Evolutionary conservation across 2,329 filamentous ascomycete species (phyloP).

Genomic region (Bipolaris gigantea): DNA sequence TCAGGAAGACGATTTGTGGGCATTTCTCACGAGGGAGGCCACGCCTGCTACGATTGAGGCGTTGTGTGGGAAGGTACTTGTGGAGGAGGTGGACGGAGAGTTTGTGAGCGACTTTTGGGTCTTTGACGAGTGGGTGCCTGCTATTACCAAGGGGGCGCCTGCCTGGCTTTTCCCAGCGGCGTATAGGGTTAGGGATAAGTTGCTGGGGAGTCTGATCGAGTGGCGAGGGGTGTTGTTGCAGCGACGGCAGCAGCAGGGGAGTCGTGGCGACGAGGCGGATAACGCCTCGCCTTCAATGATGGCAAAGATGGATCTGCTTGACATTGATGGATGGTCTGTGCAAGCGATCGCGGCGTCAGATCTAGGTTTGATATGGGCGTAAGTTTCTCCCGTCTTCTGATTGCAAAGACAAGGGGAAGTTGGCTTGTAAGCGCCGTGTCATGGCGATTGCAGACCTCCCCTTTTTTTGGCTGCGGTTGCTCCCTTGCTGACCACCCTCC

Average conservation of each 20-base stretch:
- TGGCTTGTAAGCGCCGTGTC: background rate
- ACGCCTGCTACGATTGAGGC: background rate
- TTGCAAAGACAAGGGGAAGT: background rate
- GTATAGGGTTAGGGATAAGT: background rate
- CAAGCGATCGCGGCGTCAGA: background rate
- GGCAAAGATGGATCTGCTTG: background rate
- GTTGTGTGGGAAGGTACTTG: background rate
- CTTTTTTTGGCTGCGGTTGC: background rate
- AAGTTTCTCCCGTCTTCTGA: background rate
- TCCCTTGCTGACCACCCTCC: background rate
- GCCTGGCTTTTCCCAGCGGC: background rate
- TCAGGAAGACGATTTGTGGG: background rate
- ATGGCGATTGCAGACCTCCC: no score
- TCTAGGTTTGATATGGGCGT: background rate
- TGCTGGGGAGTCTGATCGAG: background rate
- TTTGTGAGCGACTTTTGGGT: background rate
- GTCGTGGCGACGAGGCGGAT: background rate
- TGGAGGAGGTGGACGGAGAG: background rate
- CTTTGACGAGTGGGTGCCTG: background rate
- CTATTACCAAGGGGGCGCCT: background rate
- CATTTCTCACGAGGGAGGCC: background rate
- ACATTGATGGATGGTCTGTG: background rate
- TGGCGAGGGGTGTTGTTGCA: background rate
- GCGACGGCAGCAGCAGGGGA: background rate
- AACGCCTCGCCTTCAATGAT: background rate